phyloP scores from a whole-genome alignment of 352 stramenopile genomes.

The Phytophthora nicotianae region DNA sequence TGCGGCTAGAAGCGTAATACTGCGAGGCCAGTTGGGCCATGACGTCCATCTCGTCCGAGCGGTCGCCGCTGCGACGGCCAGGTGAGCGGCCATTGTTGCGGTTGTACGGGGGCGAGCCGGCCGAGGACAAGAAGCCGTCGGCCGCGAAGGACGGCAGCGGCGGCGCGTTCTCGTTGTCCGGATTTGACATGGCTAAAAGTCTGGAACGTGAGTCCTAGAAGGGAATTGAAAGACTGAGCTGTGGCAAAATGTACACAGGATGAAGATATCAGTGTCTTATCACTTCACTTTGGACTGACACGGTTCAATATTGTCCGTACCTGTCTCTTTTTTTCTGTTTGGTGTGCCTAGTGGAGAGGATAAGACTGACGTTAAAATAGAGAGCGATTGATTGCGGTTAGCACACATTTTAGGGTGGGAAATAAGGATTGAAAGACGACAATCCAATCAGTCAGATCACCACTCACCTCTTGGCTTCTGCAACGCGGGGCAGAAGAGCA shows the following conservation, averaged over 20 bases:
- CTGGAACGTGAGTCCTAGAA: conserved; percentile 16
- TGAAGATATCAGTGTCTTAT: conserved; percentile 25
- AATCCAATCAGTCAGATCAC: conserved; percentile 11
- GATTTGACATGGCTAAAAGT: conserved; percentile 18
- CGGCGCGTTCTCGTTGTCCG: conserved; percentile 23
- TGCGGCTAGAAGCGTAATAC: conserved; percentile 76
- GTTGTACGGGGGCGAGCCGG: conserved; percentile 30
- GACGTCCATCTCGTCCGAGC: conserved; percentile 65
- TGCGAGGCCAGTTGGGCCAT: conserved; percentile 85
- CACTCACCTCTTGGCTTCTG: conserved; percentile 12
- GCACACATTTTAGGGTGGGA: not conserved
- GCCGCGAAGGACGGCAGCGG: conserved; percentile 38
- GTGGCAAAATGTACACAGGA: conserved; percentile 1
- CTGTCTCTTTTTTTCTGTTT: conserved; percentile 26
- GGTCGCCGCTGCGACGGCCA: conserved; percentile 10
- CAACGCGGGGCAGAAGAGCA: conserved; percentile 5
- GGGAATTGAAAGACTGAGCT: conserved; percentile 29
- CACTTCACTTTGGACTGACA: conserved; percentile 8
- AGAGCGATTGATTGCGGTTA: conserved; percentile 13
- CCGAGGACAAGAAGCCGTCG: conserved; percentile 34
- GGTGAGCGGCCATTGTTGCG: conserved; percentile 27
- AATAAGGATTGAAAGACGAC: conserved; percentile 11
- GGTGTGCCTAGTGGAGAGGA: conserved; percentile 9
- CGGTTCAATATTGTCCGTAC: conserved; percentile 14
- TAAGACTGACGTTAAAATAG: conserved; percentile 20